phyloP scores from a whole-genome alignment of 2,329 filamentous ascomycete genomes.

The Trichoderma atroviride region DNA sequence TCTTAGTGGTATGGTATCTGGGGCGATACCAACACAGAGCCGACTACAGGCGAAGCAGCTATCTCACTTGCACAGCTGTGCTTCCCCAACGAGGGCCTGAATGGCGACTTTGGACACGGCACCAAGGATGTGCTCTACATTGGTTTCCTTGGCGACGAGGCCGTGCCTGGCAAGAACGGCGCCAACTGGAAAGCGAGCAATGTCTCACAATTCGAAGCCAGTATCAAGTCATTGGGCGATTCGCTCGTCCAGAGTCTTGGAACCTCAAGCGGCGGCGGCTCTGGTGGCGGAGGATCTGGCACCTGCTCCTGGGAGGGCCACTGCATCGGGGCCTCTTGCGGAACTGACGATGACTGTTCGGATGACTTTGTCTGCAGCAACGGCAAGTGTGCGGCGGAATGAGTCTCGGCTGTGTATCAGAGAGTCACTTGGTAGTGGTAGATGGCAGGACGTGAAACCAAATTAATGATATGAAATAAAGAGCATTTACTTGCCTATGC shows the following conservation, averaged over 20 bases:
- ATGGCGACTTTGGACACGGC: constrained; percentile 55
- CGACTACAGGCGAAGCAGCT: constrained; percentile 51
- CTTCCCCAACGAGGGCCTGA: constrained; percentile 50
- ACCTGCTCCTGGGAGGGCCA: constrained; percentile 19
- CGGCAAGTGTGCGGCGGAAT: not conserved
- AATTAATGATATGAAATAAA: not conserved
- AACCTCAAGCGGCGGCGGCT: not conserved
- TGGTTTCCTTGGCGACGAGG: constrained; percentile 54
- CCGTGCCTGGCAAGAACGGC: constrained; percentile 51
- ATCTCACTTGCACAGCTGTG: constrained; percentile 56
- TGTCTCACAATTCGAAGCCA: constrained; percentile 50
- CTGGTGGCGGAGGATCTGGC: not conserved
- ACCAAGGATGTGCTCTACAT: constrained; percentile 58
- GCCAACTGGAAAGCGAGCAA: constrained; percentile 54
- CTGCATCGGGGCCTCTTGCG: constrained; percentile 5
- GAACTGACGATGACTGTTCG: constrained; percentile 14
- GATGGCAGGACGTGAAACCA: not conserved
- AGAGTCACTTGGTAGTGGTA: not conserved
- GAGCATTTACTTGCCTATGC: not conserved
- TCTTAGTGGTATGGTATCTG: constrained; percentile 52
- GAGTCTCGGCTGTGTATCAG: not conserved
- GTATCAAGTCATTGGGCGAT: constrained; percentile 51
- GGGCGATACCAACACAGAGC: constrained; percentile 58
- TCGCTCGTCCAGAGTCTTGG: constrained; percentile 43
- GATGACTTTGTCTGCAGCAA: not conserved